Evolutionary conservation across 768 basidiomycete species (phyloP), one percentile per base, ranked within the genome.

Genomic region (Hirschioporus abietinus): DNA sequence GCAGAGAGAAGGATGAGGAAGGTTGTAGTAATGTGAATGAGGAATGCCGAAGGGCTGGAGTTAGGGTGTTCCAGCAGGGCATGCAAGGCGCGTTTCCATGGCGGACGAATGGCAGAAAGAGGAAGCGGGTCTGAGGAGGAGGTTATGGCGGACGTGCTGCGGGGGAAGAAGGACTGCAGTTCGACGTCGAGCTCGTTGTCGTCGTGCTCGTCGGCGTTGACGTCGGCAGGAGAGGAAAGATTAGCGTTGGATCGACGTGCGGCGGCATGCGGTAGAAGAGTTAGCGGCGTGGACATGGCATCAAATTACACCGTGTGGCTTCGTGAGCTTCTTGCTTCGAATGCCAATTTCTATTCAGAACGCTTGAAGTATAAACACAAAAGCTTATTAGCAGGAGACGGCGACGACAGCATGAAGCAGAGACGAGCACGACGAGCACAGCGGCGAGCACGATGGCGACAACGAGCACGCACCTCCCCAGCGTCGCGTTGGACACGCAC

Each of bases 1-100:
- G 92, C 92, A 0, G 89, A 91, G 68, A 89, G 75, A 1, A 92
- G 73, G 68, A 96, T 95, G 58, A 92, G 80, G 15, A 81, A 82
- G 0, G 91, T 93, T 30, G 85, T 86, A 63, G 86, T 74, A 69
- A 91, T 78, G 74, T 95, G 91, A 1, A 95, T 74, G 26, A 91
- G 73, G 74, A 95, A 93, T 0, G 94, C 94, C 0, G 89, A 80
- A 0, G 82, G 76, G 0, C 91, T 93, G 0, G 91, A 89, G 7
- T 88, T 88, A 0, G 94, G 93, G 65, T 86, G 87, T 71, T 96
- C 94, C 69, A 96, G 83, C 23, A 96, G 80, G 60, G 86, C 82
- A 72, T 86, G 89, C 18, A 91, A 77, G 18, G 83, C 79, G 25
- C 86, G 81, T 73, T 90, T 89, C 88, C 88, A 91, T 35, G 75